Evolutionary conservation across 148 eudicot genomes (phyloP), one percentile per base, ranked within the genome.

Genomic region (Chenopodium album): DNA sequence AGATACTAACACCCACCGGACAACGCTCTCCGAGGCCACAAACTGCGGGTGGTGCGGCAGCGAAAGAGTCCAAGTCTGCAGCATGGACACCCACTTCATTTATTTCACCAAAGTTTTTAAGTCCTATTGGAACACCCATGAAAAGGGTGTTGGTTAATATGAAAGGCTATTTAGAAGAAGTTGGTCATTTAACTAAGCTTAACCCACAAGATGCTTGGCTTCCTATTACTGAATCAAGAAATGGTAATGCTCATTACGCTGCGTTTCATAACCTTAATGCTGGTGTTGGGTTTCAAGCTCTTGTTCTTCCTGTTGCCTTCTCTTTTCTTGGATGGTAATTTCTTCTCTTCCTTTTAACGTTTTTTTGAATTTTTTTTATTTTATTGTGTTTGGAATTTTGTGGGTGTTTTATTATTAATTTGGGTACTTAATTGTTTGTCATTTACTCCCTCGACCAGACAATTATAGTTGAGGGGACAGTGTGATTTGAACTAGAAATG

Each of bases 201-300:
- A 94, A 96, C 76, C 99, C 99, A 1, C 99, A 96, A 82, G 99
- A 96, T 78, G 97, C 98, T 29, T 96, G 99, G 99, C 93, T 96
- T 65, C 98, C 99, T 7, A 96, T 96, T 14, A 96, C 99, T 22
- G 99, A 96, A 80, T 94, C 97, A 22, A 82, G 99, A 4, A 96
- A 96, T 75, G 99, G 99, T 4, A 96, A 96, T 78, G 97, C 99
- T 2, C 94, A 96, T 76, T 96, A 96, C 75, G 98, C 99, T 37
- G 95, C 99, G 2, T 96, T 96, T 86, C 99, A 96, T 79, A 96
- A 92, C 26, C 89, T 96, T 23, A 96, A 94, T 82, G 99, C 99
- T 63, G 99, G 99, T 69, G 85, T 96, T 76, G 99, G 99, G 0
- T 96, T 96, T 50, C 99, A 96, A 76, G 99, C 98, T 50, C 81